Evolutionary conservation across 306 rosid genomes (phyloP).

Genomic region (Mimosa bimucronata): DNA sequence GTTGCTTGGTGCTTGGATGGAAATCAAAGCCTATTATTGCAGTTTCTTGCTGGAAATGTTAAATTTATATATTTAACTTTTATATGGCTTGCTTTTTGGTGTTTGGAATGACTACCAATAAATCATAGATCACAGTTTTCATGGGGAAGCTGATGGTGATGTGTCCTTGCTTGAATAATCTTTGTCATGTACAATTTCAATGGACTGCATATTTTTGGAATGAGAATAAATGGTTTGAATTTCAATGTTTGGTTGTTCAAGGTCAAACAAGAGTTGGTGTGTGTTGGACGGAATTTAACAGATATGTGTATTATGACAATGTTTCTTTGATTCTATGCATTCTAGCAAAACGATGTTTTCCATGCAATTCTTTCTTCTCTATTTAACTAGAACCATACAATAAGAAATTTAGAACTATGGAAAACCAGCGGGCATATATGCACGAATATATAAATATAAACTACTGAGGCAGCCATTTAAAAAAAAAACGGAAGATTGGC

Average conservation of each 20-base stretch:
- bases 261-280: conserved; percentile 3
- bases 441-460: neutral
- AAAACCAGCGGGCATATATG: neutral
- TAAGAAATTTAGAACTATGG: neutral
- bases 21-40: conserved; percentile 86
- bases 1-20: conserved; percentile 94
- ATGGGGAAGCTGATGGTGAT: conserved; percentile 18
- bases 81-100: neutral
- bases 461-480: neutral
- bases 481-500: neutral
- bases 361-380: neutral
- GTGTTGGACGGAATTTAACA: conserved; percentile 26
- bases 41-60: conserved; percentile 89
- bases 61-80: conserved; percentile 21
- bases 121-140: conserved; percentile 25
- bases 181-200: conserved; percentile 20
- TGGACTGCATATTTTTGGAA: conserved; percentile 18
- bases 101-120: conserved; percentile 37
- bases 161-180: conserved; percentile 12
- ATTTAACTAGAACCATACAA: neutral
- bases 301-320: conserved; percentile 29
- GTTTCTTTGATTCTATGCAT: conserved; percentile 4
- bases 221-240: conserved; percentile 35
- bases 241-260: conserved; percentile 35
- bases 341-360: neutral